Base-by-base conservation (phyloP, 75 land plant species). In the Ceratopteris richardii region DNA sequence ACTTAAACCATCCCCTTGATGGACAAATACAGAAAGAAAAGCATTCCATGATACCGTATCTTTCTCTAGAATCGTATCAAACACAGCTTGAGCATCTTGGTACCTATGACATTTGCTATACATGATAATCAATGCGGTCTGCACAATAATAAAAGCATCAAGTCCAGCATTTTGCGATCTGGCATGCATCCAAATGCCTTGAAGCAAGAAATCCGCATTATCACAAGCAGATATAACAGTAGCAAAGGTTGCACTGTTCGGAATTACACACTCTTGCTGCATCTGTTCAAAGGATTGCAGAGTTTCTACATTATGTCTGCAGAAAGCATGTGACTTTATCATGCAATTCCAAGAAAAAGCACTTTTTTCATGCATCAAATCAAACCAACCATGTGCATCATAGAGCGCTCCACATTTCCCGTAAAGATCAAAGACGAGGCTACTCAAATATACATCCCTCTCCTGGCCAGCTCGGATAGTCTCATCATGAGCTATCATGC, bases 21-120 rank as follows among this genome's bases (percentile, higher is more conserved):
- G 31, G 13, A 30, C 21, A 36, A 57, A 62, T 27, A 51, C 52
- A 63, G 54, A 28, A 26, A 66, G 27, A 47, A 66, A 42, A 51
- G 51, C 51, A 31, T 63, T 66, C 66, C 69, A 66, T 22, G 69
- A 31, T 17, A 68, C 36, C 7, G 51, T 41, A 14, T 51, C 55
- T 18, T 41, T 42, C 29, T 63, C 30, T 1, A 19, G 2, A 44
- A 68, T 61, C 24, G 63, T 24, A 4, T 68, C 68, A 47, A 68
- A 53, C 7, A 63, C 66, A 1, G 14, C 36, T 40, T 40, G 57
- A 16, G 72, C 72, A 54, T 65, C 72, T 21, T 25, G 20, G 51
- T 54, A 26, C 42, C 19, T 40, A 14, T 72, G 61, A 42, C 72
- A 70, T 4, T 56, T 69, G 47, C 48, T 46, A 29, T 83, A 83